Conservation (phyloP, 805 yeast species). For the Lipomyces spencermartinsiae region DNA sequence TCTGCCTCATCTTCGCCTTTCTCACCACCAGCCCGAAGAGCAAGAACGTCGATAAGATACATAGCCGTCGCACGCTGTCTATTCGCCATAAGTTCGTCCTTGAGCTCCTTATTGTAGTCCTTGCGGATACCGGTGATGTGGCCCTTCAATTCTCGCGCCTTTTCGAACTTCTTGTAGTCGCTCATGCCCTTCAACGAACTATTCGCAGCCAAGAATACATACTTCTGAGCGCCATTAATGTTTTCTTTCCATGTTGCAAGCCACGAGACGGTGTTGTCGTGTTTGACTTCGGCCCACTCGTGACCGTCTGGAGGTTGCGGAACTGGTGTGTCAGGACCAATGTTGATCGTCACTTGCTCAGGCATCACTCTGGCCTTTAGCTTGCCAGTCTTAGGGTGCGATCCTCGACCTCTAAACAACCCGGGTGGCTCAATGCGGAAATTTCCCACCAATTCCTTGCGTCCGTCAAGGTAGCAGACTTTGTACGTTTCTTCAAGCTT, state of each 20-base stretch:
- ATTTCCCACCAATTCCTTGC: conserved; percentile 91
- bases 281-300: conserved; percentile 85
- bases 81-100: conserved; percentile 77
- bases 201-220: conserved; percentile 88
- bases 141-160: conserved; percentile 81
- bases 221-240: conserved; percentile 79
- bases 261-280: conserved; percentile 93
- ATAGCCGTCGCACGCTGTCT: conserved; percentile 95
- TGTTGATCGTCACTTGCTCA: conserved; percentile 84
- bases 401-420: conserved; percentile 93
- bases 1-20: conserved; percentile 97
- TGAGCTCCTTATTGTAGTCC: conserved; percentile 74
- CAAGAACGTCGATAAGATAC: conserved; percentile 88
- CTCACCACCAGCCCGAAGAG: conserved; percentile 97
- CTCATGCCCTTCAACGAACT: conserved; percentile 91
- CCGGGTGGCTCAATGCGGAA: conserved; percentile 97
- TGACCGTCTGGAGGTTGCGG: conserved; percentile 91
- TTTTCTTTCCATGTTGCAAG: conserved; percentile 97
- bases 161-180: conserved; percentile 90
- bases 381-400: conserved; percentile 95
- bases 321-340: conserved; percentile 71
- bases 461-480: conserved; percentile 80
- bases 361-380: conserved; percentile 85
- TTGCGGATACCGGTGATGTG: conserved; percentile 74
- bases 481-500: conserved; percentile 79